Evolutionary conservation across 2,329 filamentous ascomycete species (phyloP), one percentile per base, ranked within the genome.

Genomic region (Neofusicoccum laricinum): DNA sequence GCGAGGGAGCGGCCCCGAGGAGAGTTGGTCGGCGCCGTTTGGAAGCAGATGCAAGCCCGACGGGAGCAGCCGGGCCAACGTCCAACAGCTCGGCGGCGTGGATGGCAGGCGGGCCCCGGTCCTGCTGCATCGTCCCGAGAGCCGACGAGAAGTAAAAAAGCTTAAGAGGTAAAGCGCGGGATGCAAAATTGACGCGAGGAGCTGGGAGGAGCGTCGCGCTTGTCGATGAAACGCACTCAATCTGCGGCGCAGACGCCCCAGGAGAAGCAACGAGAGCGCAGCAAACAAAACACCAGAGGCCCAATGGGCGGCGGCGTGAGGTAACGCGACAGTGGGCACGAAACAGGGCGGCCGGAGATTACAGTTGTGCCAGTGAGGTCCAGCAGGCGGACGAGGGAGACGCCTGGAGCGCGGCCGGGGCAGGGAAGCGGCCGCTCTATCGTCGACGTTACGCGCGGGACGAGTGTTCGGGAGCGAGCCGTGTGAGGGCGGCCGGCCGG

Each of bases 11-110:
- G 36, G 50, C 21, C 14, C 50, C 53, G 51, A 43, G 25, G 53
- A 12, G 21, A 30, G 36, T 7, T 36, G 32, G 38, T 19, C 38
- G 36, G 53, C 53, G 53, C 32, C 53, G 36, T 40, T 58, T 59
- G 40, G 55, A 59, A 8, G 55, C 55, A 59, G 55, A 45, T 59
- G 55, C 55, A 59, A 46, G 55, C 55, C 55, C 40, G 55, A 36
- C 55, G 55, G 55, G 55, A 59, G 55, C 55, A 59, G 55, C 55
- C 55, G 55, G 55, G 55, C 55, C 55, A 59, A 59, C 55, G 55
- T 59, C 55, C 55, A 59, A 59, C 55, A 45, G 55, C 55, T 59
- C 55, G 55, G 55, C 53, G 34, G 53, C 38, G 25, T 12, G 15
- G 25, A 14, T 45, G 55, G 17, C 55, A 46, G 55, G 55, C 41